phyloP scores from a whole-genome alignment of 345 rosid species.

The Citrus mangshanensis region DNA sequence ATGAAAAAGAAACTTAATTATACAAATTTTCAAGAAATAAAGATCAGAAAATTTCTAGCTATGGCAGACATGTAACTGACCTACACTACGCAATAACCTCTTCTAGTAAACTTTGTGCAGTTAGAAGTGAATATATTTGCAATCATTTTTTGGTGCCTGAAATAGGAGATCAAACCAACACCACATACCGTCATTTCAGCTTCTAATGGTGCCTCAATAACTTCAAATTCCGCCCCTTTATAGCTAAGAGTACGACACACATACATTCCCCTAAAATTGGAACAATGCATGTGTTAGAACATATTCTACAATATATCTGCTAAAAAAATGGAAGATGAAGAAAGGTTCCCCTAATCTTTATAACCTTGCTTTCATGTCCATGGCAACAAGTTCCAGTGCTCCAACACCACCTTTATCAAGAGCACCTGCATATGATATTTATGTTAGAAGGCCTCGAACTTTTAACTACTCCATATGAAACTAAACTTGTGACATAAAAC shows the following conservation, averaged over 20 bases:
- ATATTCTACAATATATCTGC: constrained; percentile 9
- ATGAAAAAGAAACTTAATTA: not conserved
- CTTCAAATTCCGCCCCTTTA: constrained; percentile 88
- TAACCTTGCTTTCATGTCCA: constrained; percentile 99
- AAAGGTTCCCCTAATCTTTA: constrained; percentile 18
- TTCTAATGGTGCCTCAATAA: constrained; percentile 91
- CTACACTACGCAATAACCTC: not conserved
- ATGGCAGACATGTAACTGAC: not conserved
- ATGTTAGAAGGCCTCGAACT: not conserved
- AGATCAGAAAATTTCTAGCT: not conserved
- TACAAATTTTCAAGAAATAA: not conserved
- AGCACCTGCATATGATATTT: constrained; percentile 53
- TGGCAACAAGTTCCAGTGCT: constrained; percentile 97
- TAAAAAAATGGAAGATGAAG: not conserved
- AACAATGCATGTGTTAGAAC: constrained; percentile 16
- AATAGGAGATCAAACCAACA: constrained; percentile 2
- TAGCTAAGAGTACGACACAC: constrained; percentile 99
- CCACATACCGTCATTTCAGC: constrained; percentile 77
- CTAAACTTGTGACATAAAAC: not conserved
- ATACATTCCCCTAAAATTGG: constrained; percentile 85
- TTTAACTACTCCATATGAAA: not conserved
- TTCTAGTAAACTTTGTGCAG: not conserved
- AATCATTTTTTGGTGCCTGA: not conserved
- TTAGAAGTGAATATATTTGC: not conserved
- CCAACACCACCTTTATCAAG: constrained; percentile 98